These are phyloP conservation scores for Cladosporium sp. DNA, from an alignment of 2,329 filamentous ascomycete genomes.

Conservation along the genomic window DNA sequence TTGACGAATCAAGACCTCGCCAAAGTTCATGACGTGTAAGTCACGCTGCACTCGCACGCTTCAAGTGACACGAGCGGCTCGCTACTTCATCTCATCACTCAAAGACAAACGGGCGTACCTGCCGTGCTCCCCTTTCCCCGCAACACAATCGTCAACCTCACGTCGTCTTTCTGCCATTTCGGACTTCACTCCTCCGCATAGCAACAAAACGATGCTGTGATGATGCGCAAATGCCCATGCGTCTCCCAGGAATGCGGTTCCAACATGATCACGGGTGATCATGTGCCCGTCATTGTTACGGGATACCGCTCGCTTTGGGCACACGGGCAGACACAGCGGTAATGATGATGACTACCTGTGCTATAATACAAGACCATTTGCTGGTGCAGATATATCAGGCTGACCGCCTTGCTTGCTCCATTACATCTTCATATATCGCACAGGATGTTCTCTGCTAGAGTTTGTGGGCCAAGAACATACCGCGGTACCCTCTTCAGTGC, in stretches of 20 bases:
- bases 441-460: not conserved
- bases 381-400: not conserved
- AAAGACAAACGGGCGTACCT: not conserved
- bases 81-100: not conserved
- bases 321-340: not conserved
- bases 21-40: not conserved
- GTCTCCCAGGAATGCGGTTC: not conserved
- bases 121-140: not conserved
- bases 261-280: not conserved
- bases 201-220: not conserved
- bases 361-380: not conserved
- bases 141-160: not conserved
- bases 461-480: not conserved
- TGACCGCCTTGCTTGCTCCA: not conserved
- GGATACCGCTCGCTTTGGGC: not conserved
- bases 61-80: not conserved
- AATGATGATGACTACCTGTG: not conserved
- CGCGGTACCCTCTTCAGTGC: not conserved
- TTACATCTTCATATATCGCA: not conserved
- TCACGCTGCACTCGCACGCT: not conserved
- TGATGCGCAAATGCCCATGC: not conserved
- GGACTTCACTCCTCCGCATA: not conserved
- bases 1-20: not conserved
- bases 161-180: not conserved
- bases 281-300: constrained; percentile 1